phyloP scores from a whole-genome alignment of 208 protist genomes.

The Leishmania turanica region DNA sequence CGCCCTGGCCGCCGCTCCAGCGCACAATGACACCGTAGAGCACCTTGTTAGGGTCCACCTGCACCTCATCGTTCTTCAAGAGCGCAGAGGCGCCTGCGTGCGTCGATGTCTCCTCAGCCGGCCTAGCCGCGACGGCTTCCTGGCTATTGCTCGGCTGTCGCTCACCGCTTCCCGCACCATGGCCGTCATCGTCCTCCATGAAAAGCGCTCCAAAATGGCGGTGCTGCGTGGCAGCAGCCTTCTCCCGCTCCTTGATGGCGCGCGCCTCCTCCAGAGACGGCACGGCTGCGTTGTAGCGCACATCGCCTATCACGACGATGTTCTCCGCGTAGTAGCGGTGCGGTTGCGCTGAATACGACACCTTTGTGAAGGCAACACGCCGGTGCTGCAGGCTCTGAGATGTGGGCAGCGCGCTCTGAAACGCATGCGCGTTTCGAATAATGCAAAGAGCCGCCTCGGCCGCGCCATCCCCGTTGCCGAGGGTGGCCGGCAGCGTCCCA shows the following conservation, averaged over 20 bases:
- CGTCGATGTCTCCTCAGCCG: neutral
- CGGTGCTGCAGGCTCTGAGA: conserved; percentile 65
- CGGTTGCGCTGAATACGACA: conserved; percentile 57
- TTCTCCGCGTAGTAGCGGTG: conserved; percentile 74
- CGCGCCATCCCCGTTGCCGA: conserved; percentile 1
- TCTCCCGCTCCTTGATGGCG: conserved; percentile 44
- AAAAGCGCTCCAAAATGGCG: conserved; percentile 26
- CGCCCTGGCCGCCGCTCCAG: conserved; percentile 89
- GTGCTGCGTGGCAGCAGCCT: conserved; percentile 23
- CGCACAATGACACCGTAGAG: conserved; percentile 88
- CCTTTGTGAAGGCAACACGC: conserved; percentile 69
- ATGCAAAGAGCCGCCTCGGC: conserved; percentile 44
- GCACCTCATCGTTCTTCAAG: conserved; percentile 13
- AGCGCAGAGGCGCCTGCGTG: neutral
- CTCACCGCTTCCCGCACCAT: neutral
- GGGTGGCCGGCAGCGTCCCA: conserved; percentile 10
- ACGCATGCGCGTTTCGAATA: conserved; percentile 79
- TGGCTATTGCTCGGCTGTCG: neutral
- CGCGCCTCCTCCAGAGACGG: conserved; percentile 42
- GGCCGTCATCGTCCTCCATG: conserved; percentile 21
- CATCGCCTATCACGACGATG: conserved; percentile 54
- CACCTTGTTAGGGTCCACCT: conserved; percentile 34
- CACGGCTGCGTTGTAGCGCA: conserved; percentile 54
- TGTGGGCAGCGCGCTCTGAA: conserved; percentile 81
- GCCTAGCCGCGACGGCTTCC: neutral